Percentiles rank a stretch among this genome's conserved stretches.
These are phyloP conservation scores for Ramaria rubella DNA, from an alignment of 768 basidiomycete species.

Conservation along the genomic window DNA sequence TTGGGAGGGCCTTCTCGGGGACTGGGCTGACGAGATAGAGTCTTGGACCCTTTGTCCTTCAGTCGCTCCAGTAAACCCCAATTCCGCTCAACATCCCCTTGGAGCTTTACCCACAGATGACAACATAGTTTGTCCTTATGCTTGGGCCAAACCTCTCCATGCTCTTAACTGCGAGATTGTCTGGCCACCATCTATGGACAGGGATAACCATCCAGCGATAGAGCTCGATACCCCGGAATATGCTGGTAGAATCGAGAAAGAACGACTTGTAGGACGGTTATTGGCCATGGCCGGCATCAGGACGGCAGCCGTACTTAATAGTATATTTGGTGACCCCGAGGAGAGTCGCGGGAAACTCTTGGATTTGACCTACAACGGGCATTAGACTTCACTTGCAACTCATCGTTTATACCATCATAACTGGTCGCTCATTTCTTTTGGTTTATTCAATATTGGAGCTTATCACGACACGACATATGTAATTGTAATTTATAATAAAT, in stretches of 20 bases:
- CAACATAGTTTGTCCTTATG: slow-evolving; percentile 61
- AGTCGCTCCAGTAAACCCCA: slow-evolving; percentile 7
- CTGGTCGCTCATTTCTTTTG: no score
- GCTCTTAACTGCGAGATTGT: slow-evolving; percentile 75
- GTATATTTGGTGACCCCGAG: slow-evolving; percentile 45
- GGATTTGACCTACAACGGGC: neutral
- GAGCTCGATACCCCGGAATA: slow-evolving; percentile 84
- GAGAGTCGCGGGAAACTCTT: neutral
- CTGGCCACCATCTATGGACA: slow-evolving; percentile 69
- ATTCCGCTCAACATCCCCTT: neutral
- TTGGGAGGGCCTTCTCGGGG: slow-evolving; percentile 71
- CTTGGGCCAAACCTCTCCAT: slow-evolving; percentile 71
- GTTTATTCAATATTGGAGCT: no score
- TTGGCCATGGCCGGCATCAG: slow-evolving; percentile 79
- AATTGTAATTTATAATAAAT: no score
- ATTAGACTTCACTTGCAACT: neutral
- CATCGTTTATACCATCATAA: neutral
- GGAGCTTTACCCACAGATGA: slow-evolving; percentile 37
- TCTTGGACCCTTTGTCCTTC: slow-evolving; percentile 66
- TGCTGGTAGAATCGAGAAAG: slow-evolving; percentile 55
- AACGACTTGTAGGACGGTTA: slow-evolving; percentile 73
- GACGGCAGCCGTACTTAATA: slow-evolving; percentile 78
- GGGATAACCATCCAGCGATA: slow-evolving; percentile 32
- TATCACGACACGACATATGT: no score
- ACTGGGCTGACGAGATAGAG: slow-evolving; percentile 55